Base-by-base conservation (phyloP, 2,329 filamentous ascomycete genomes). In the Aspergillus latus region DNA sequence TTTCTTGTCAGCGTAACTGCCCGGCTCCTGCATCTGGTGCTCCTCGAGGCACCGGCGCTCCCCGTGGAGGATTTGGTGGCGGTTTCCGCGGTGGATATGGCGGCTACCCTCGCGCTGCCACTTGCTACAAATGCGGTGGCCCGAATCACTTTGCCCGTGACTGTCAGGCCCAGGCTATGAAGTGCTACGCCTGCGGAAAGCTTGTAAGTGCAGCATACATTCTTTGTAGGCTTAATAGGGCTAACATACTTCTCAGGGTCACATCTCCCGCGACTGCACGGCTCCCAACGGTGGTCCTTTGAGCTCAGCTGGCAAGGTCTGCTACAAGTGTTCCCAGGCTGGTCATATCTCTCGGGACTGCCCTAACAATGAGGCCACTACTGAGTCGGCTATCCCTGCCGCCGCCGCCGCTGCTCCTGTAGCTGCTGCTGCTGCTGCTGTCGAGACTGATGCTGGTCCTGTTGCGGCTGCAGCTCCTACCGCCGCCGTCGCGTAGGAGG, bases 131-230 rank as follows among this genome's bases (percentile, higher is more conserved):
- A 77, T 88, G 85, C 64, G 85, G 85, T 66, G 85, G 93, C 34
- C 94, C 94, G 58, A 99, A 99, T 83, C 94, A 99, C 80, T 99
- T 96, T 73, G 94, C 94, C 63, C 89, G 94, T 64, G 94, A 99
- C 72, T 99, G 94, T 83, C 94, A 97, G 82, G 92, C 94, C 66
- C 92, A 96, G 78, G 90, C 92, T 62, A 96, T 96, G 91, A 97
- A 97, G 81, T 97, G 92, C 83, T 97, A 96, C 71, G 92, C 92
- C 64, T 97, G 92, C 73, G 92, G 92, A 74, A 96, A 96, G 81
- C 86, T 96, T 54, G 76, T 79, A 61, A 64, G 75, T 69, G 29
- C 16, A 49, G 11, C 45, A 40, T 45, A 13, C 10, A 21, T 39
- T 36, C 15, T n/a, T 21, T 32, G 44, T 28, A 49, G 4, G 7